Evolutionary conservation across 2,329 filamentous ascomycete species (phyloP).

Genomic region (Aureobasidium sp.): DNA sequence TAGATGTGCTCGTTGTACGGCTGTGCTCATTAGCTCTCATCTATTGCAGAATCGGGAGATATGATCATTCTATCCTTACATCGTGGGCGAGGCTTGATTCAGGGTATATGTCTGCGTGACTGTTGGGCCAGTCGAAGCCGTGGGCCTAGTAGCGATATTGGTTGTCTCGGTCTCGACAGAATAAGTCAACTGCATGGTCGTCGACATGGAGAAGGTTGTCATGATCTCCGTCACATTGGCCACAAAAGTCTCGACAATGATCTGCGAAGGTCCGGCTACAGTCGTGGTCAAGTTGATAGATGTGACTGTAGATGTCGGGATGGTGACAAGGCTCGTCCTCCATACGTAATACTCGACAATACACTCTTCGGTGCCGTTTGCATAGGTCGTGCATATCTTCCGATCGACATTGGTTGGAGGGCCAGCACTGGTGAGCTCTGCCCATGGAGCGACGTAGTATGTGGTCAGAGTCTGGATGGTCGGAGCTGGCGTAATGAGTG

Average conservation of each 20-base stretch:
- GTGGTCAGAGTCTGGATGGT: conserved; percentile 35
- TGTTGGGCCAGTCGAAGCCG: conserved; percentile 23
- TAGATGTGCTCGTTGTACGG: conserved; percentile 17
- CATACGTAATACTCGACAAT: conserved; percentile 37
- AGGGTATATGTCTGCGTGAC: conserved; percentile 27
- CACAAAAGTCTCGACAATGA: conserved; percentile 35
- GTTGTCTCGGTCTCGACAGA: conserved; percentile 32
- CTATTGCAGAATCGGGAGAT: no score
- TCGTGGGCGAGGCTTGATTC: conserved; percentile 19
- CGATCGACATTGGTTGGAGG: conserved; percentile 35
- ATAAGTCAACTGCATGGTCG: conserved; percentile 33
- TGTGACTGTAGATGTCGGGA: conserved; percentile 30
- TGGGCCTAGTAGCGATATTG: conserved; percentile 21
- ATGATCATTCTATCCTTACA: conserved; percentile 21
- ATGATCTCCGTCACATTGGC: conserved; percentile 33
- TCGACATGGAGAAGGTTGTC: conserved; percentile 35
- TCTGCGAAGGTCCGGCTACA: conserved; percentile 28
- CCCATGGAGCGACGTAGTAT: conserved; percentile 41
- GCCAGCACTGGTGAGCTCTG: conserved; percentile 34
- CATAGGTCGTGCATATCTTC: conserved; percentile 35
- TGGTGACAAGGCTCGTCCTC: conserved; percentile 35
- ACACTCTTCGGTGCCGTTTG: conserved; percentile 34
- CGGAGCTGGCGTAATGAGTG: conserved; percentile 32
- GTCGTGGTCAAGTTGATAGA: conserved; percentile 36
- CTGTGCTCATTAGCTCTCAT: not conserved